Base-by-base conservation (phyloP, 1,284 basidiomycete species). In the Porodaedalea pini region DNA sequence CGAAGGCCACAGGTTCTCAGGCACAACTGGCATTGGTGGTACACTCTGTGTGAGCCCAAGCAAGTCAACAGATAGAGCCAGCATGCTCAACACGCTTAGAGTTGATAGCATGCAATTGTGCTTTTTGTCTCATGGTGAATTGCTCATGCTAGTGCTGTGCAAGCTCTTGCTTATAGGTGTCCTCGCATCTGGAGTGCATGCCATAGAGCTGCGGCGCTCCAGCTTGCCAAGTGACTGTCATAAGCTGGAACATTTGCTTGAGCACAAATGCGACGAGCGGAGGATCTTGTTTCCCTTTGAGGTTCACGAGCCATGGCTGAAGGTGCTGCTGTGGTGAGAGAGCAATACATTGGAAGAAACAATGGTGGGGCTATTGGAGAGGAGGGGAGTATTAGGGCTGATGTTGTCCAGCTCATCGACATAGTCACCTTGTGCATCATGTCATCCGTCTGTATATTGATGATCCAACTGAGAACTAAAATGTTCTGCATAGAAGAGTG, bases 281-380 rank as follows among this genome's bases (percentile, higher is more conserved):
- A 58, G 51, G 2, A 58, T 49, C 44, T 41, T 58, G 51, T 54
- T 58, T 13, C 51, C 57, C 37, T 41, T 47, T 23, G 44, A 31
- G 27, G 25, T 17, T 15, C 50, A 51, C 15, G 50, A 52, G 21
- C 23, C 10, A 17, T 37, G 44, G 23, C 48, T 48, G 7, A 25
- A 17, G 1, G 25, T 11, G 21, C 37, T 52, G 27, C 13, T 52
- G 17, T 31, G 25, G 34, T 58, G 57, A 17, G 51, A 40, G 2
- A 54, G 39, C 2, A 51, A 58, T 8, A 25, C 50, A 21, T 54
- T 47, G 21, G 57, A 58, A 7, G 57, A 58, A 15, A 43, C 51
- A 10, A 58, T 40, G 19, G 57, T 51, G 0, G 57, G 57, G 32
- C 57, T 58, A 29, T 29, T 13, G 29, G 51, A 21, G 15, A 58